Evolutionary conservation across 495 filamentous ascomycete genomes (phyloP).

Genomic region (Chaetomium cochliodes): DNA sequence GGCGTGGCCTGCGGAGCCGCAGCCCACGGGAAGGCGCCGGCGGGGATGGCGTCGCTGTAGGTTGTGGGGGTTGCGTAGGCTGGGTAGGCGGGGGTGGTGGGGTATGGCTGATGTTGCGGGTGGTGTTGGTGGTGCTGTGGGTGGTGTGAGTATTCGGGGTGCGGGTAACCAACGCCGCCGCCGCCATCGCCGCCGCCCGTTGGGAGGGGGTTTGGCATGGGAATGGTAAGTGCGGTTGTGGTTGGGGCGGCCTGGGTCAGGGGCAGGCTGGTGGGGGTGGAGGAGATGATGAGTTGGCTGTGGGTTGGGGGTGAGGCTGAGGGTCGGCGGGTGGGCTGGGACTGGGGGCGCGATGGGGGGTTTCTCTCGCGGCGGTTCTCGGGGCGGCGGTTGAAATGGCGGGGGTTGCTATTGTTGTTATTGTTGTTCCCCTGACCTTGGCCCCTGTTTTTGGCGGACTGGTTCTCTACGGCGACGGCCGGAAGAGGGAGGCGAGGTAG

Average conservation of each 20-base stretch:
- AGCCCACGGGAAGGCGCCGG: slow-evolving; percentile 17
- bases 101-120: too few relatives aligned
- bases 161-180: too few relatives aligned
- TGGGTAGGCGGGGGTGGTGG: slow-evolving; percentile 16
- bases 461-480: background rate
- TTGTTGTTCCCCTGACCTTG: background rate
- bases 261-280: too few relatives aligned
- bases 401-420: background rate
- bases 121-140: background rate
- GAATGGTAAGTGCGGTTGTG: too few relatives aligned
- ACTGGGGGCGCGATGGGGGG: background rate
- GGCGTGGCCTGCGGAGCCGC: background rate
- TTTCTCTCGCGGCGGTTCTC: background rate
- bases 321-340: background rate
- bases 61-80: slow-evolving; percentile 10
- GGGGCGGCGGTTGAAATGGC: background rate
- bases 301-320: background rate
- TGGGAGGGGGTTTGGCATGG: background rate
- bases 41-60: slow-evolving; percentile 21
- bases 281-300: background rate
- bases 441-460: background rate
- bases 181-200: background rate
- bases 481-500: background rate
- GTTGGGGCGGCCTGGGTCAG: background rate
- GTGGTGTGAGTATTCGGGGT: slow-evolving; percentile 6